Evolutionary conservation across 2,329 filamentous ascomycete species (phyloP).

Genomic region (Ophiocordyceps camponoti-floridani): DNA sequence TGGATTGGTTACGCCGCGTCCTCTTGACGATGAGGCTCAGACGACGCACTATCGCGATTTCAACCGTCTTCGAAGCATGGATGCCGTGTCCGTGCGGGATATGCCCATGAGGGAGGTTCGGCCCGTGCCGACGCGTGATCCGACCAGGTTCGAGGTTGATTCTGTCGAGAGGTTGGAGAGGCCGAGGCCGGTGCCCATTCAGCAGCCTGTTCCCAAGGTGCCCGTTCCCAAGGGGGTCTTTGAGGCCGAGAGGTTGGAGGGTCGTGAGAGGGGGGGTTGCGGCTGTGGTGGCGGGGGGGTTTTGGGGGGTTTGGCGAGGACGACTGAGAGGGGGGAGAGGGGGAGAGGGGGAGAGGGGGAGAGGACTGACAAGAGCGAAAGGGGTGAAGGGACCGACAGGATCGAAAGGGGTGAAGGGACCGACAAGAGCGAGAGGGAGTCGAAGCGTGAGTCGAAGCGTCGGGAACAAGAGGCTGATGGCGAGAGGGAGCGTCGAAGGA

Average conservation of each 20-base stretch:
- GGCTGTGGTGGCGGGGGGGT: no score
- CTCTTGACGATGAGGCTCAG: constrained; percentile 23
- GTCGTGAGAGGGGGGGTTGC: no score
- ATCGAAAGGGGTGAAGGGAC: constrained; percentile 27
- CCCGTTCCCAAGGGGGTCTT: constrained; percentile 57
- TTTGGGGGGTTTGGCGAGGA: no score
- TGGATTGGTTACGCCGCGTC: constrained; percentile 35
- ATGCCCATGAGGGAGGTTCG: constrained; percentile 42
- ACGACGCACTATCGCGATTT: constrained; percentile 10
- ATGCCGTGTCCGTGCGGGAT: constrained; percentile 6
- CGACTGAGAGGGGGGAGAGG: no score
- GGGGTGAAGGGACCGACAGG: no score
- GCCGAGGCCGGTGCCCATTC: constrained; percentile 49
- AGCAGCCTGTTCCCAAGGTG: constrained; percentile 66
- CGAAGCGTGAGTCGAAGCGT: no score
- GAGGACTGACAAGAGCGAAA: no score
- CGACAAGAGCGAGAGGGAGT: constrained; percentile 6
- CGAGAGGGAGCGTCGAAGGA: constrained; percentile 10
- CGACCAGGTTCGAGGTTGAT: constrained; percentile 39
- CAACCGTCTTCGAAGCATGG: constrained; percentile 7
- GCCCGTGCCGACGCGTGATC: constrained; percentile 49
- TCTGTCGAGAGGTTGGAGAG: constrained; percentile 18
- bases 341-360: no score
- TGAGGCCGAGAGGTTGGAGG: constrained; percentile 27
- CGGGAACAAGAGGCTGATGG: constrained; percentile 5